Conservation (phyloP, 2,329 filamentous ascomycete species). For the Tolypocladium inflatum region DNA sequence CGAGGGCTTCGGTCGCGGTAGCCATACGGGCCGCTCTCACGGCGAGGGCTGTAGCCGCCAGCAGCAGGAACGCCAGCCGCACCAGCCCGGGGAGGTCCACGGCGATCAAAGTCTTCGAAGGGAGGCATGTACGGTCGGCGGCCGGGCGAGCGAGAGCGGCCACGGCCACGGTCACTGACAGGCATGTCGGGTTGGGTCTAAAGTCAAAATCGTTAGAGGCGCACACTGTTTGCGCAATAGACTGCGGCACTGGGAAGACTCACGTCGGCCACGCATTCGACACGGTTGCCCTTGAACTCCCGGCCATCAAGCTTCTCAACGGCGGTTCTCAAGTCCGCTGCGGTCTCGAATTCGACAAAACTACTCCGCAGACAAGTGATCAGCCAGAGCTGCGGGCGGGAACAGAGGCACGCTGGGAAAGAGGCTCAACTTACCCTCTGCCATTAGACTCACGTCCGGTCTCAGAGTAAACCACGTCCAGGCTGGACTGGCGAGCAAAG, state of each 20-base stretch:
- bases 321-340: conserved; percentile 77
- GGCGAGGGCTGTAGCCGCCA: conserved; percentile 76
- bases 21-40: conserved; percentile 53
- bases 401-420: too few species aligned
- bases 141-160: conserved; percentile 69
- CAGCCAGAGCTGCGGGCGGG: conserved; percentile 2
- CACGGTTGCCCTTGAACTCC: conserved; percentile 84
- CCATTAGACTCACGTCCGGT: conserved; percentile 86
- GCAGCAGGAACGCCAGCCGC: conserved; percentile 13
- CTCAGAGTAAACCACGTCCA: conserved; percentile 97
- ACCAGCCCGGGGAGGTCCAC: conserved; percentile 63
- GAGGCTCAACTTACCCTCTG: conserved; percentile 60
- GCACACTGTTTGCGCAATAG: background rate
- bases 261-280: conserved; percentile 85
- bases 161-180: conserved; percentile 59
- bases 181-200: conserved; percentile 74
- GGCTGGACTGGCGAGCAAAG: conserved; percentile 91
- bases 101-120: conserved; percentile 74
- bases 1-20: conserved; percentile 85
- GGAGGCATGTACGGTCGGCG: conserved; percentile 58
- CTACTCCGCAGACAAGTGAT: conserved; percentile 32
- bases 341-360: conserved; percentile 96
- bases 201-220: conserved; percentile 8
- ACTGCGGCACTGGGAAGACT: background rate
- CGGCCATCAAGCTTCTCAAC: conserved; percentile 90